phyloP scores from a whole-genome alignment of 371 early-diverging fungal genomes.

The Rhizopus microsporus region DNA sequence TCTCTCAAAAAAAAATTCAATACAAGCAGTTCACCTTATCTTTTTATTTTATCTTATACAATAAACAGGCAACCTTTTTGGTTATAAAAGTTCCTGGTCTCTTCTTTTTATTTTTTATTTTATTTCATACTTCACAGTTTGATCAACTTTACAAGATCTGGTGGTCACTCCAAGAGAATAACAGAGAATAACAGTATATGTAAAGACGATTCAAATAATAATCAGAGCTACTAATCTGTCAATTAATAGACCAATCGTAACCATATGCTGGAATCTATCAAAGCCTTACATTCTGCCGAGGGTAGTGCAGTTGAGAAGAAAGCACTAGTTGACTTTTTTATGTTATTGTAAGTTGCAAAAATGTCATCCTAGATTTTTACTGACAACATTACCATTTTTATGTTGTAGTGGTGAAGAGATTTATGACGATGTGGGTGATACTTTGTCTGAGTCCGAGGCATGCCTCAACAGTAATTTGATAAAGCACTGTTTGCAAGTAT shows the following conservation, averaged over 20 bases:
- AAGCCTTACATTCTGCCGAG: conserved; percentile 1
- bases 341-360: conserved; percentile 4
- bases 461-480: background rate
- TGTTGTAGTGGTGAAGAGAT: conserved; percentile 6
- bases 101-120: too few relatives aligned
- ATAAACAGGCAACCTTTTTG: too few relatives aligned
- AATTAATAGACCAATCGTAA: conserved; percentile 1
- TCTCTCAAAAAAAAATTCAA: too few relatives aligned
- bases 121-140: too few relatives aligned
- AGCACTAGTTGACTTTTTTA: conserved; percentile 7
- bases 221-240: conserved; percentile 3
- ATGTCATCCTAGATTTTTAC: conserved; percentile 2
- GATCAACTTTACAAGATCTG: too few relatives aligned
- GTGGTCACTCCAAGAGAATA: too few relatives aligned
- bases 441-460: conserved; percentile 1
- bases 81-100: too few relatives aligned
- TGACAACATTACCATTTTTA: conserved; percentile 6
- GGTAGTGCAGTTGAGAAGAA: background rate
- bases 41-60: too few relatives aligned
- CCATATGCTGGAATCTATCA: conserved; percentile 3
- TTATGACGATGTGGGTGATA: conserved; percentile 6
- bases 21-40: too few relatives aligned
- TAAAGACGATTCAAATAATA: conserved; percentile 4
- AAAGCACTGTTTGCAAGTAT: background rate
- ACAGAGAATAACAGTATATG: too few relatives aligned